These are phyloP conservation scores for Mastigamoeba balamuthi DNA, from an alignment of 78 protist species.

Conservation along the genomic window DNA sequence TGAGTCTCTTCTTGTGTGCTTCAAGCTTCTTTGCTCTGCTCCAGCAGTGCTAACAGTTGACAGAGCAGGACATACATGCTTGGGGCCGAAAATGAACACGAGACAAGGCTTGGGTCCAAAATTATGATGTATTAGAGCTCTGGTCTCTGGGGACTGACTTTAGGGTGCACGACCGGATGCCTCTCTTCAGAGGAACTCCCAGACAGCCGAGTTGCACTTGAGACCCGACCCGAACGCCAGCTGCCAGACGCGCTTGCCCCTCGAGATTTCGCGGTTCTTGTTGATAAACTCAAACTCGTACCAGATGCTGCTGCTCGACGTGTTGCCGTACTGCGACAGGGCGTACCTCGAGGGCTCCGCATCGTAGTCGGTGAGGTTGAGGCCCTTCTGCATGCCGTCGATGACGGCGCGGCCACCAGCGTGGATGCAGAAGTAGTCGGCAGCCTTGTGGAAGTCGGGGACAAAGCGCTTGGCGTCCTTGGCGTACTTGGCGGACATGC, in stretches of 20 bases:
- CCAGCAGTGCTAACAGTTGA: no score
- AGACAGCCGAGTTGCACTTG: conserved; percentile 56
- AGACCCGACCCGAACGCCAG: conserved; percentile 68
- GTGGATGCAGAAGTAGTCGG: conserved; percentile 71
- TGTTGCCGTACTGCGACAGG: conserved; percentile 65
- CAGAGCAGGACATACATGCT: no score
- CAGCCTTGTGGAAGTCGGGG: conserved; percentile 69
- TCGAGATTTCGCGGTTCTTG: conserved; percentile 1
- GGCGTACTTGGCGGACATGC: neutral
- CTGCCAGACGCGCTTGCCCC: conserved; percentile 57
- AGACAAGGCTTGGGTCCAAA: no score
- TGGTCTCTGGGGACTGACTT: no score
- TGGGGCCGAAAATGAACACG: no score
- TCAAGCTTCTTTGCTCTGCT: no score
- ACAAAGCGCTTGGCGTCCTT: conserved; percentile 26
- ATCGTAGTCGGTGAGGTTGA: conserved; percentile 43
- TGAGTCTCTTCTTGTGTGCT: no score
- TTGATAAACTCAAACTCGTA: conserved; percentile 67
- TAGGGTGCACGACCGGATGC: no score
- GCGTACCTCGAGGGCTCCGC: conserved; percentile 72
- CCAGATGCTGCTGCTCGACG: conserved; percentile 45
- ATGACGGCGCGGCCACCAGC: conserved; percentile 84
- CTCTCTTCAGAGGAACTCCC: no score
- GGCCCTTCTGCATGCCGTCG: conserved; percentile 55
- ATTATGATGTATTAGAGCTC: no score